Evolutionary conservation across 768 basidiomycete species (phyloP).

Genomic region (Psilocybe cyanescens): DNA sequence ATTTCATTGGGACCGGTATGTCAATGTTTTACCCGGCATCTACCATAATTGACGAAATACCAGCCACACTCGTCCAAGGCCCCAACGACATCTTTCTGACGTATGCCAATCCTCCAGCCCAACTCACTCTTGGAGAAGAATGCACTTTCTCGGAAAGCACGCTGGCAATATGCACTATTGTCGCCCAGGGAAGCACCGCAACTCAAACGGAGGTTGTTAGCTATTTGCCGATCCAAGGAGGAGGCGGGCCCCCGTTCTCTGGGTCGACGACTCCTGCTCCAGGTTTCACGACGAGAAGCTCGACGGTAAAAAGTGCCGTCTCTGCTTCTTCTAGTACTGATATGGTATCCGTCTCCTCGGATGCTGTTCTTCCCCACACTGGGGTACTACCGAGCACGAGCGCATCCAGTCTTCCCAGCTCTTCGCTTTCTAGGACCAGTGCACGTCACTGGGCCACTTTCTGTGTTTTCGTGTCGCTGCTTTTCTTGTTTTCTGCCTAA

Average conservation of each 20-base stretch:
- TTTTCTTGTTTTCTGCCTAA: neutral
- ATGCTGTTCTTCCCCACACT: neutral
- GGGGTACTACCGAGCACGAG: neutral
- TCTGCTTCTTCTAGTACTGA: slow-evolving; percentile 2
- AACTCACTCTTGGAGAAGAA: slow-evolving; percentile 26
- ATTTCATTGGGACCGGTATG: slow-evolving; percentile 44
- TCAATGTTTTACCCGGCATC: neutral
- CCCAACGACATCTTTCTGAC: slow-evolving; percentile 41
- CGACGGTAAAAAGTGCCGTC: neutral
- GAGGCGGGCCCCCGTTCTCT: neutral
- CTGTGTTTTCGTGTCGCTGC: neutral
- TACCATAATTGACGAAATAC: neutral
- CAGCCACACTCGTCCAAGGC: slow-evolving; percentile 51
- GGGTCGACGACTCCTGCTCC: neutral
- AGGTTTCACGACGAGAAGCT: neutral
- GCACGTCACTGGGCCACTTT: neutral
- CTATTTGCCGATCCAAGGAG: slow-evolving; percentile 3
- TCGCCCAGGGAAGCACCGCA: slow-evolving; percentile 27
- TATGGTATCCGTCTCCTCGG: slow-evolving; percentile 2
- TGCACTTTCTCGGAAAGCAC: slow-evolving; percentile 27
- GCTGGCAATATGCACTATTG: slow-evolving; percentile 29
- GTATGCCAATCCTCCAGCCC: slow-evolving; percentile 30
- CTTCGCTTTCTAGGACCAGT: neutral
- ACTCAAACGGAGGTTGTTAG: slow-evolving; percentile 27
- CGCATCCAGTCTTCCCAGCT: neutral